Evolutionary conservation across 1,284 basidiomycete genomes (phyloP).

Genomic region (Naganishia albida): DNA sequence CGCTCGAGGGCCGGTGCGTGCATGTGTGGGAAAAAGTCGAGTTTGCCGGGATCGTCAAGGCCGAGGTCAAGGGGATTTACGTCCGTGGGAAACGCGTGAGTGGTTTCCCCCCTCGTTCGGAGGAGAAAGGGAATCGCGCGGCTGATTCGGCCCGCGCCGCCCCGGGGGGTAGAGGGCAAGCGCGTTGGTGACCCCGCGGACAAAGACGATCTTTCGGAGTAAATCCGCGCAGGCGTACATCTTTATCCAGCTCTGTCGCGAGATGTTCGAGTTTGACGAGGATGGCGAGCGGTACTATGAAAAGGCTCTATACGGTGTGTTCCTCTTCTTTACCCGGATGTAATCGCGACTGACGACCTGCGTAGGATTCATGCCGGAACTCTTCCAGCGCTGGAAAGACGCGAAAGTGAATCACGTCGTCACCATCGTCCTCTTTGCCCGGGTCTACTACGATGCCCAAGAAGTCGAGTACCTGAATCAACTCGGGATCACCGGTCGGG

Average conservation of each 20-base stretch:
- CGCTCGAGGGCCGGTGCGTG: conserved; percentile 59
- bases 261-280: conserved; percentile 96
- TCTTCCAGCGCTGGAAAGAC: conserved; percentile 79
- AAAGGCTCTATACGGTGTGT: conserved; percentile 78
- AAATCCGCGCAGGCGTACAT: conserved; percentile 82
- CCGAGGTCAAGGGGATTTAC: conserved; percentile 76
- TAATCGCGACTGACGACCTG: not conserved
- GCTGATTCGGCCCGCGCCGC: not conserved
- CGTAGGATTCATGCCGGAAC: conserved; percentile 71
- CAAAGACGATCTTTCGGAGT: conserved; percentile 86
- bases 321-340: conserved; percentile 26
- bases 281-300: conserved; percentile 96
- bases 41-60: conserved; percentile 66
- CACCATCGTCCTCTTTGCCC: conserved; percentile 90
- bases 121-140: no score
- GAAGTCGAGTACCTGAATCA: conserved; percentile 67
- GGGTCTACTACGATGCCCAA: conserved; percentile 83
- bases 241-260: conserved; percentile 92
- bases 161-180: conserved; percentile 64
- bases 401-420: conserved; percentile 87
- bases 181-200: conserved; percentile 76
- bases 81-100: conserved; percentile 65
- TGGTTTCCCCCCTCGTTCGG: no score
- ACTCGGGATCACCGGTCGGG: conserved; percentile 59
- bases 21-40: conserved; percentile 63